phyloP scores from a whole-genome alignment of 257 asterid genomes.

The Ophiorrhiza pumila region DNA sequence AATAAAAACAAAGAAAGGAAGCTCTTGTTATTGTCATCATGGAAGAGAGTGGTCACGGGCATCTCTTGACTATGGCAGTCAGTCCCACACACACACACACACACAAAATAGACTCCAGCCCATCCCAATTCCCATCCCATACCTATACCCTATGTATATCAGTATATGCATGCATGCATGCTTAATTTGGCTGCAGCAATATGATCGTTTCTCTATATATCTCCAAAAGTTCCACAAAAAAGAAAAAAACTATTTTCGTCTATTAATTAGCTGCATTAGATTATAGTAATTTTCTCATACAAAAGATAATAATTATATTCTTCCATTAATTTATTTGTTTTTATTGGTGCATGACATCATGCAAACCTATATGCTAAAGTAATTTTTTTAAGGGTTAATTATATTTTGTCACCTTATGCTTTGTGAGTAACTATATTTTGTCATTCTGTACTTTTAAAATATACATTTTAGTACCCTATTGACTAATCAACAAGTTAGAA shows the following conservation, averaged over 20 bases:
- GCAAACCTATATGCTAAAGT: not conserved
- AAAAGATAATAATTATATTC: no score
- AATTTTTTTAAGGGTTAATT: no score
- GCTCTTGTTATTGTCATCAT: constrained; percentile 37
- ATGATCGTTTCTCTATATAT: constrained; percentile 3
- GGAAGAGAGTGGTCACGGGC: constrained; percentile 57
- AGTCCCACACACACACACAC: constrained; percentile 23
- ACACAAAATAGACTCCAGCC: constrained; percentile 28
- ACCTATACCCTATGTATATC: not conserved
- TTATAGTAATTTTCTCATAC: no score
- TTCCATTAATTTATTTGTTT: no score
- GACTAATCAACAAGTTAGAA: no score
- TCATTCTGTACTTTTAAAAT: no score
- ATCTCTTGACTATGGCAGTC: constrained; percentile 54
- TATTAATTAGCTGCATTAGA: constrained; percentile 1
- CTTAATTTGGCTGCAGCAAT: constrained; percentile 8
- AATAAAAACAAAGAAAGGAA: constrained; percentile 34
- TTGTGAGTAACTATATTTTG: no score
- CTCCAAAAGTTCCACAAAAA: constrained; percentile 1
- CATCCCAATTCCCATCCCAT: not conserved
- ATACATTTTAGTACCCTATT: no score
- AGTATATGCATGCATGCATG: not conserved
- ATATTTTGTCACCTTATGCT: no score
- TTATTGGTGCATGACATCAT: not conserved
- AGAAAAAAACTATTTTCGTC: not conserved